Evolutionary conservation across 129 eudicot species (phyloP), one percentile per base, ranked within the genome.

Genomic region (Lactuca saligna): DNA sequence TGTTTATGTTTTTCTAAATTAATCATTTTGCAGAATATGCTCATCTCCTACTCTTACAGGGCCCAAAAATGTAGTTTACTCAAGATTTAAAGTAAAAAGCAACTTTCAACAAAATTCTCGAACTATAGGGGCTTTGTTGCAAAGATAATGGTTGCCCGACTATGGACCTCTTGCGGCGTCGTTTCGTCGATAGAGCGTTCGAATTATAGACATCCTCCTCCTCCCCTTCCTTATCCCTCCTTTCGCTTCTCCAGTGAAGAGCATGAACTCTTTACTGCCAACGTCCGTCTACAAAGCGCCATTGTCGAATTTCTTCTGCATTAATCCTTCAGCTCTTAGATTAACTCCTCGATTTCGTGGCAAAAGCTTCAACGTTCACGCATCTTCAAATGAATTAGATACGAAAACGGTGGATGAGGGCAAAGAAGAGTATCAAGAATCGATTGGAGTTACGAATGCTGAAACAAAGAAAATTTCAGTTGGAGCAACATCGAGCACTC

Each of bases 331-430:
- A 59, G 34, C 44, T 29, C 54, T 63, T 8, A 70, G 66, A 76
- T 48, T 57, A 16, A 68, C 35, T 37, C 20, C 63, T 51, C 66
- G 49, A 9, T 10, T 75, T 54, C 70, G 37, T 14, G 33, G 25
- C 39, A 71, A 61, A 35, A 74, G 65, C 17, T 55, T 79, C 34
- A 57, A 37, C 53, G 33, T 78, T 54, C 29, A 25, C 42, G 67
- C 82, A 6, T 79, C 87, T 41, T 76, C 91, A 34, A 85, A 85
- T 44, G 91, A 83, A 55, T 50, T 81, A 6, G 84, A 81, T 57
- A 39, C 85, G 20, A 73, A 78, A 48, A 73, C 83, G 32, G 73
- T 41, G 12, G 78, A 79, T 2, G 79, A 75, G 8, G 29, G 37
- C 17, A 61, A 42, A 39, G 57, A 61, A 55, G 82, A 65, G 3